Evolutionary conservation across 768 basidiomycete species (phyloP).

Genomic region (Suillus ampliporus): DNA sequence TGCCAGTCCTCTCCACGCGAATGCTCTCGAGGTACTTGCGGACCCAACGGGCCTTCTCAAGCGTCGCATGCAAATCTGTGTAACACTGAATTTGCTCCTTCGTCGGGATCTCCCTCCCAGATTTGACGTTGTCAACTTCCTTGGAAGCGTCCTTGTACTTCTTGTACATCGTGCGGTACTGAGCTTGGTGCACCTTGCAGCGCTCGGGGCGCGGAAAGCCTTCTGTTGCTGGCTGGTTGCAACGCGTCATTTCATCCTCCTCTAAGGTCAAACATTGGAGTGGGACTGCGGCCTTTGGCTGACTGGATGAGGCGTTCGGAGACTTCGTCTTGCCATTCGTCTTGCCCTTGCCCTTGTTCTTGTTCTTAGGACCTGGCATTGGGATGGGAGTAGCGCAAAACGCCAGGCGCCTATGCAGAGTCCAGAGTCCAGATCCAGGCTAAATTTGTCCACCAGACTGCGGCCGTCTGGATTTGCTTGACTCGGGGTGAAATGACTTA

Average conservation of each 20-base stretch:
- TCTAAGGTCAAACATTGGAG: conserved; percentile 25
- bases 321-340: neutral
- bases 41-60: conserved; percentile 29
- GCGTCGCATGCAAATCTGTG: conserved; percentile 16
- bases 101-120: conserved; percentile 22
- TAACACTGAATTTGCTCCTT: conserved; percentile 19
- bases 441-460: too few relatives aligned
- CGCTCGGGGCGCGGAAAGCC: conserved; percentile 30
- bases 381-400: neutral
- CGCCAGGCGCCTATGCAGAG: neutral
- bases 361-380: conserved; percentile 20
- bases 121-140: conserved; percentile 27
- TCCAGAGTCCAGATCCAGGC: too few relatives aligned
- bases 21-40: conserved; percentile 39
- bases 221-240: conserved; percentile 24
- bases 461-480: too few relatives aligned
- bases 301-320: neutral
- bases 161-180: conserved; percentile 29
- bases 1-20: conserved; percentile 36
- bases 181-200: conserved; percentile 32
- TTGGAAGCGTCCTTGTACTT: conserved; percentile 35
- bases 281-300: neutral
- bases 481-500: too few relatives aligned
- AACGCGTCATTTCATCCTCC: conserved; percentile 34
- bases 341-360: conserved; percentile 15